Conservation (phyloP, 2,329 filamentous ascomycete genomes). For the Aspergillus texensis region DNA sequence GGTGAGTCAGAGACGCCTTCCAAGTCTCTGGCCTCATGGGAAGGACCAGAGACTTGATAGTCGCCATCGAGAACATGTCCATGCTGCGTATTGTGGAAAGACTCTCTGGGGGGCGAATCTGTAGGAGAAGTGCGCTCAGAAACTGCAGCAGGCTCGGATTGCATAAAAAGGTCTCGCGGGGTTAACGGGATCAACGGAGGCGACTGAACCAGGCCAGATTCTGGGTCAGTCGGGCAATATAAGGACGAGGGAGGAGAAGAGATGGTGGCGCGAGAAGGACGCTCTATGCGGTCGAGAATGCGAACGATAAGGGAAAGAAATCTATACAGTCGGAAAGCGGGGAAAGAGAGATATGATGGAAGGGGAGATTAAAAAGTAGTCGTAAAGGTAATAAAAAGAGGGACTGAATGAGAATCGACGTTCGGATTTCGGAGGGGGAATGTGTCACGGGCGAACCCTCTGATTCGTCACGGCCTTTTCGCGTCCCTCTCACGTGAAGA, state of each 20-base stretch:
- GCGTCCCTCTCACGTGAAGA: constrained; percentile 25
- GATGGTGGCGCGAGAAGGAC: constrained; percentile 10
- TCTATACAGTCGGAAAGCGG: neutral
- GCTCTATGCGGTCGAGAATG: neutral
- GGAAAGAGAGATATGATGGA: neutral
- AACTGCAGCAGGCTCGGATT: constrained; percentile 59
- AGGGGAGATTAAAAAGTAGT: neutral
- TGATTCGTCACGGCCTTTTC: constrained; percentile 8
- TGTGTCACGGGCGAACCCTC: constrained; percentile 5
- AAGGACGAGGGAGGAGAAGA: constrained; percentile 7
- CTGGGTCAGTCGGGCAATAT: constrained; percentile 53
- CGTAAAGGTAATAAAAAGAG: neutral
- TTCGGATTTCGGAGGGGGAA: neutral
- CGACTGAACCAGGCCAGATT: constrained; percentile 58
- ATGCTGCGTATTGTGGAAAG: constrained; percentile 57
- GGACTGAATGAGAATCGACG: neutral
- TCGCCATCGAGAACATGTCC: constrained; percentile 55
- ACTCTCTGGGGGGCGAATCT: constrained; percentile 40
- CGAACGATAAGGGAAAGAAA: constrained; percentile 1
- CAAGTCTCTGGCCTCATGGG: constrained; percentile 41
- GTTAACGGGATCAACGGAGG: constrained; percentile 32
- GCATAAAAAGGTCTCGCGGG: constrained; percentile 62
- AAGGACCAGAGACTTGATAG: constrained; percentile 46
- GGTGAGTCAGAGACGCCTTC: constrained; percentile 26
- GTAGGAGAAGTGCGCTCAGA: constrained; percentile 48